These are phyloP conservation scores for Fusarium sp. DNA, from an alignment of 2,329 filamentous ascomycete genomes.

Conservation along the genomic window DNA sequence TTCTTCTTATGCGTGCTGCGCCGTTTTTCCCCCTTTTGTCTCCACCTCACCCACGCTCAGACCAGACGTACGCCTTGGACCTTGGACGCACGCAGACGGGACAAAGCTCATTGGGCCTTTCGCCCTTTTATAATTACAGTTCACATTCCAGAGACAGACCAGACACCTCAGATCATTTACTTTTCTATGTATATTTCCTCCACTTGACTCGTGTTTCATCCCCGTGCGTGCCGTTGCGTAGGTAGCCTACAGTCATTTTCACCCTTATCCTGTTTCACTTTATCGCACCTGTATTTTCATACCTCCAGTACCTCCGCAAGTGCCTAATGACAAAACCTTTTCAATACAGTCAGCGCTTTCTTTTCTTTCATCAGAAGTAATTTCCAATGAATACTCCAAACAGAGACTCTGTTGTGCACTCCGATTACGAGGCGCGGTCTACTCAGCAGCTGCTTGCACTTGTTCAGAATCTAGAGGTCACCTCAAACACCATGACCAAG, in stretches of 20 bases:
- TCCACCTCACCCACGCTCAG: constrained; percentile 16
- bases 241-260: neutral
- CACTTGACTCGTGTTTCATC: constrained; percentile 6
- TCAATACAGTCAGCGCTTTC: neutral
- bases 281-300: neutral
- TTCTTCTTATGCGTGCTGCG: neutral
- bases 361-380: neutral
- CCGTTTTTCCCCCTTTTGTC: constrained; percentile 16
- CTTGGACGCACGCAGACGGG: neutral
- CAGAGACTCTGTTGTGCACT: neutral
- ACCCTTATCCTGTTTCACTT: constrained; percentile 3
- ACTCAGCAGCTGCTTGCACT: constrained; percentile 28
- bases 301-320: too few species aligned
- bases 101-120: constrained; percentile 15
- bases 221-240: too few species aligned
- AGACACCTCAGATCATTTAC: neutral
- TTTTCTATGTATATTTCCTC: neutral
- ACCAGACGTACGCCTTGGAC: neutral
- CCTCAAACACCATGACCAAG: constrained; percentile 30
- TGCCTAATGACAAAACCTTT: neutral
- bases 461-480: constrained; percentile 27
- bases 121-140: constrained; percentile 12
- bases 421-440: constrained; percentile 30
- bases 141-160: constrained; percentile 9
- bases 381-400: constrained; percentile 29